phyloP scores from a whole-genome alignment of 2,329 filamentous ascomycete species.

The Rutstroemia sydowiana region DNA sequence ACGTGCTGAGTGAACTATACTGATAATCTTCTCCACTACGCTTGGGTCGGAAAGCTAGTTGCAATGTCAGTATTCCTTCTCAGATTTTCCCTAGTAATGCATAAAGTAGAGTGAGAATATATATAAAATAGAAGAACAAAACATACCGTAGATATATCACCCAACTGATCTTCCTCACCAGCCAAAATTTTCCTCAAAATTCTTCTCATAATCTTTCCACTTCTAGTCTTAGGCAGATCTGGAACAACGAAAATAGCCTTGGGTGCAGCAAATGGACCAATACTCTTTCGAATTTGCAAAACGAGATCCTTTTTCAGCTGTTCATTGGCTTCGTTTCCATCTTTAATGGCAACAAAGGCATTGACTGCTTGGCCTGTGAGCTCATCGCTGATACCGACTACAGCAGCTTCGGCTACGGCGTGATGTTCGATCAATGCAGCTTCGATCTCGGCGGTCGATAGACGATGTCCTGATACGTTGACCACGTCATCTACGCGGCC shows the following conservation, averaged over 20 bases:
- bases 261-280: conserved; percentile 93
- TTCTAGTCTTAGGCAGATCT: conserved; percentile 93
- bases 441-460: conserved; percentile 97
- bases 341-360: conserved; percentile 90
- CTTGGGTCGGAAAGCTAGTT: conserved; percentile 76
- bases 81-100: conserved; percentile 3
- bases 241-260: conserved; percentile 88
- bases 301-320: conserved; percentile 88
- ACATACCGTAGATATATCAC: conserved; percentile 77
- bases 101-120: no score
- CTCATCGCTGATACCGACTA: conserved; percentile 88
- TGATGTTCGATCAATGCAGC: conserved; percentile 90
- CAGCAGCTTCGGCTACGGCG: conserved; percentile 85
- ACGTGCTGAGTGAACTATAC: conserved; percentile 45
- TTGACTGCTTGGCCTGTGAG: conserved; percentile 96
- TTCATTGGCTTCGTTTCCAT: conserved; percentile 67
- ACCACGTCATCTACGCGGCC: conserved; percentile 97
- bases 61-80: background rate
- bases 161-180: conserved; percentile 93
- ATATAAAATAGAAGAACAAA: background rate
- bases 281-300: conserved; percentile 92
- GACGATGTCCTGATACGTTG: conserved; percentile 91
- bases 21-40: conserved; percentile 85
- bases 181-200: conserved; percentile 96
- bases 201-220: conserved; percentile 97